phyloP scores from a whole-genome alignment of 352 stramenopile species.

The Pythium brassicae region DNA sequence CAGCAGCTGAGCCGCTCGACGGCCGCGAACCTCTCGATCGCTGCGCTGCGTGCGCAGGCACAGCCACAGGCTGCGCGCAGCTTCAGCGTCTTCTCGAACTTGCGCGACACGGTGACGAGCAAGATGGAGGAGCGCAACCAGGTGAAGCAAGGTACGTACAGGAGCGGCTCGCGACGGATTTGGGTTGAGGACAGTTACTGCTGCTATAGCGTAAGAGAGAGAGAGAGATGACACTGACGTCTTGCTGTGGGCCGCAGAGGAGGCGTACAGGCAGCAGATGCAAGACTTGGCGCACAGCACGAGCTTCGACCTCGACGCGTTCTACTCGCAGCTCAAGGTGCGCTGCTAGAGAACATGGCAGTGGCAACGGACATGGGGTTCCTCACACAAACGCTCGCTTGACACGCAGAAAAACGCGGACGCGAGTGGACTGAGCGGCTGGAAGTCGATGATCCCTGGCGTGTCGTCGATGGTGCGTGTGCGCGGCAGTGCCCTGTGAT shows the following conservation, averaged over 20 bases:
- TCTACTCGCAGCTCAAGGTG: constrained; percentile 71
- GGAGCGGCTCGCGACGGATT: not conserved
- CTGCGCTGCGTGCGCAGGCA: not conserved
- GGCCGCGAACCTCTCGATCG: constrained; percentile 2
- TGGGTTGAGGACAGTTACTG: no score
- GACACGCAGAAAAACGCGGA: constrained; percentile 71
- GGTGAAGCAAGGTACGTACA: constrained; percentile 53
- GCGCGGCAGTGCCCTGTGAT: not conserved
- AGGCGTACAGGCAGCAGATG: constrained; percentile 77
- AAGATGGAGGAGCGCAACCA: constrained; percentile 84
- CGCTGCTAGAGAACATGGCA: not conserved
- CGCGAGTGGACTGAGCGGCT: constrained; percentile 61
- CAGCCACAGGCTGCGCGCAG: constrained; percentile 30
- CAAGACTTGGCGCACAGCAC: constrained; percentile 57
- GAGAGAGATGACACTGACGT: not conserved
- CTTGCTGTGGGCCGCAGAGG: constrained; percentile 23
- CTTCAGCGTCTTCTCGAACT: constrained; percentile 70
- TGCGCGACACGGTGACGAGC: constrained; percentile 64
- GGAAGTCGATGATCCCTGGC: constrained; percentile 76
- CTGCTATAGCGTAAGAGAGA: not conserved
- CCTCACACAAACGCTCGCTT: not conserved
- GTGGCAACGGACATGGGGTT: no score
- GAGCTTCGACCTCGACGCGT: constrained; percentile 70
- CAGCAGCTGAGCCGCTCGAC: constrained; percentile 20
- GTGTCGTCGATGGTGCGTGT: constrained; percentile 64